A percentile compares a stretch with the other conserved stretches of the same genome.
Conservation (phyloP, 192 early-diverging fungal species). For the Linnemannia elongata region DNA sequence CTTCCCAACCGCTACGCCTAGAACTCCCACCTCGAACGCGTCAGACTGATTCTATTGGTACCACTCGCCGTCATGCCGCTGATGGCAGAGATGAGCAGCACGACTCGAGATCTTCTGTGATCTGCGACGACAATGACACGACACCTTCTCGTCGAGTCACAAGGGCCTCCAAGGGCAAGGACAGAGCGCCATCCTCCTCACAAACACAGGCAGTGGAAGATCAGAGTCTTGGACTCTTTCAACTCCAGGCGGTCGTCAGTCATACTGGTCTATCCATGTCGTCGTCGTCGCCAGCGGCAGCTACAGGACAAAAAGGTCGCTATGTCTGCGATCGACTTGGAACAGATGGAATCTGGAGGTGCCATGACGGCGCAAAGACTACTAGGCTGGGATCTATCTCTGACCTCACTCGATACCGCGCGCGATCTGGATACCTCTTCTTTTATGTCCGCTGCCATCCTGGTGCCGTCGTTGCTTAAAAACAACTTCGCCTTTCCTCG, state of each 20-base stretch:
- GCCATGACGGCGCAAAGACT: constrained; percentile 18
- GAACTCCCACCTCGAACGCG: background rate
- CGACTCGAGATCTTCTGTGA: background rate
- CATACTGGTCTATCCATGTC: constrained; percentile 28
- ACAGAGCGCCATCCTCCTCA: background rate
- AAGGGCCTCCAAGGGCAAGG: constrained; percentile 17
- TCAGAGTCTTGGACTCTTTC: constrained; percentile 19
- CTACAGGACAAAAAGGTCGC: constrained; percentile 4
- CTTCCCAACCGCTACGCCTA: background rate
- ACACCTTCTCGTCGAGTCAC: background rate
- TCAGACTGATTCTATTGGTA: background rate
- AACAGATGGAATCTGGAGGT: constrained; percentile 29
- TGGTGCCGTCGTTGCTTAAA: background rate
- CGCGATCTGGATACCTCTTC: constrained; percentile 31
- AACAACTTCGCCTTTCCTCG: too few relatives aligned
- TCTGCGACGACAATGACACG: background rate
- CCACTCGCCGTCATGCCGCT: background rate
- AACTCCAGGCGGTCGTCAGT: constrained; percentile 29
- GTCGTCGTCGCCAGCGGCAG: background rate
- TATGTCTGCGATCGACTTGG: constrained; percentile 39
- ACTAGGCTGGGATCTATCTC: constrained; percentile 29
- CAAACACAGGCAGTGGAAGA: constrained; percentile 6
- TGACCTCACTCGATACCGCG: constrained; percentile 26
- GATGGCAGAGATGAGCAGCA: background rate
- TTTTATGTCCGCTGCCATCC: constrained; percentile 39